Base-by-base conservation (phyloP, 495 filamentous ascomycete genomes). In the Talaromyces thailandensis region DNA sequence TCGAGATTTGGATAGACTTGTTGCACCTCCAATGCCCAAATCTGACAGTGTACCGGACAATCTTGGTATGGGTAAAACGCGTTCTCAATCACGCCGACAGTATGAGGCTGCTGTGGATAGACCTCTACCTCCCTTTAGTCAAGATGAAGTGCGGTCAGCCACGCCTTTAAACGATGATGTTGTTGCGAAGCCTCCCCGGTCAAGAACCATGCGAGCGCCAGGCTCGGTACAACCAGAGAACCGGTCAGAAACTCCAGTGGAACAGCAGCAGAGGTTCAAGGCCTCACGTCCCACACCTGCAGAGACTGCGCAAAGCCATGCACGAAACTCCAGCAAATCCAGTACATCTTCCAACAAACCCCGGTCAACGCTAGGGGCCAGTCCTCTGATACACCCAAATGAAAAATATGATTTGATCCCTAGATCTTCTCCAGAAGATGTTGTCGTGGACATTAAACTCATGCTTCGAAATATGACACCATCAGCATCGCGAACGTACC, bases 11-110 rank as follows among this genome's bases (percentile, higher is more conserved):
- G 70, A 77, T n/a, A 68, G 57, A 14, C 71, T 68, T 7, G 63
- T 67, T 14, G 66, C 58, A 29, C 69, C 71, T 3, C 68, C 66
- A 53, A 61, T 71, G 31, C 32, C 68, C 25, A 75, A 73, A 56
- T 69, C 75, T 0, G 71, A 64, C 4, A 75, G 69, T 35, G 71
- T 67, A 52, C 69, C 71, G 18, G 70, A 64, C 21, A 71, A 72
- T 31, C 62, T 79, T 60, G 76, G 73, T 0, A 71, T 79, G 35
- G 77, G 75, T 26, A 80, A 80, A 65, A 80, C 77, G 21, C 69
- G 77, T 26, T 79, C 77, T n/a, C 76, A 80, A 62, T 78, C 77
- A 32, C 53, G 62, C 18, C 74, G 76, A 6, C 67, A 67, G 56
- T 58, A 79, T 56, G 74, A 76, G 64, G 71, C 72, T 16, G 72